phyloP scores from a whole-genome alignment of 441 rosid species.

The Biscutella laevigata region DNA sequence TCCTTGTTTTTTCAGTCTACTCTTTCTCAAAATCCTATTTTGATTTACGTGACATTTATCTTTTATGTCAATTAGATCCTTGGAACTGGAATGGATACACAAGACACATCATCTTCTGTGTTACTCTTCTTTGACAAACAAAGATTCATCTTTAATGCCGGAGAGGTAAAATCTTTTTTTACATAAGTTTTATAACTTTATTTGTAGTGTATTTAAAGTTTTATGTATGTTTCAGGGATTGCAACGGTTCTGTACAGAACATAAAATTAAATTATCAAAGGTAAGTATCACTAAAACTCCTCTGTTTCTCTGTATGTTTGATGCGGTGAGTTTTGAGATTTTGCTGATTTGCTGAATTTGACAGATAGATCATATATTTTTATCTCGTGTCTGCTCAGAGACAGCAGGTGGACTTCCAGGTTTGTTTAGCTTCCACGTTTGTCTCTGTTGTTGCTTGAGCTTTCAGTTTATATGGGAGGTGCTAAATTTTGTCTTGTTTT shows the following conservation, averaged over 20 bases:
- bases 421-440: constrained; percentile 24
- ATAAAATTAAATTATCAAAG: constrained; percentile 85
- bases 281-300: constrained; percentile 35
- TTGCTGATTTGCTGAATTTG: constrained; percentile 4
- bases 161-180: constrained; percentile 50
- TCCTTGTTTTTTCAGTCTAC: background rate
- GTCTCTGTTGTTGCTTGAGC: background rate
- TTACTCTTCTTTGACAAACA: constrained; percentile 87
- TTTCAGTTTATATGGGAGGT: background rate
- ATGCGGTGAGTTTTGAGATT: background rate
- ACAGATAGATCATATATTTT: constrained; percentile 89
- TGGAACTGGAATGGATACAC: constrained; percentile 97
- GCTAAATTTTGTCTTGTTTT: background rate
- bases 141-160: constrained; percentile 88
- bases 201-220: background rate
- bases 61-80: constrained; percentile 50
- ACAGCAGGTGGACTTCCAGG: constrained; percentile 97
- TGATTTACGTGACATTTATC: background rate
- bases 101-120: constrained; percentile 85
- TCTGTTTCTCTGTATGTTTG: constrained; percentile 9
- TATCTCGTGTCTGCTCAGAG: constrained; percentile 91
- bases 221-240: constrained; percentile 48
- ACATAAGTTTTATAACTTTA: background rate
- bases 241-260: constrained; percentile 90
- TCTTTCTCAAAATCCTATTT: background rate